Evolutionary conservation across 257 asterid species (phyloP), one percentile per base, ranked within the genome.

Genomic region (Misopates orontium): DNA sequence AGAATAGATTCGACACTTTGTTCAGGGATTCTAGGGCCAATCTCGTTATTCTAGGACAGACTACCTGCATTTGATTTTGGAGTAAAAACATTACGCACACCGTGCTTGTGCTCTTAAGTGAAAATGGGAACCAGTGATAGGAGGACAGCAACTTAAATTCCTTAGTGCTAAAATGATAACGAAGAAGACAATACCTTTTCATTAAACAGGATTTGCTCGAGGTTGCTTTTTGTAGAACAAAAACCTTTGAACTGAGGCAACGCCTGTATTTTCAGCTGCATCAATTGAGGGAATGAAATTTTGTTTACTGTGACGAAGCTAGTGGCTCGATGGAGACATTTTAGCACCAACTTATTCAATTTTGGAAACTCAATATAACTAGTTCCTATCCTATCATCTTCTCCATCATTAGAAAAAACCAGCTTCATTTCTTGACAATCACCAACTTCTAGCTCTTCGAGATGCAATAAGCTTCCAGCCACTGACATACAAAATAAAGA

Each of bases 391-490:
- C 48, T 39, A 16, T 15, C 66, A 51, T 41, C 18, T 11, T 8
- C 64, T 10, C 48, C 25, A 12, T 15, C 66, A 51, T 41, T 19
- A 28, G 62, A 71, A 42, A 77, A 60, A 60, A 77, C 68, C 54
- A 63, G 49, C 51, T 58, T 36, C 75, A 77, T 63, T 41, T 5
- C 17, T 22, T 22, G 15, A 15, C 78, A 77, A 58, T 71, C 42
- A n/a, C n/a, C 58, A 9, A 77, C 56, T 14, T 65, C 69, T 24
- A 77, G 75, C 24, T 72, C 69, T 53, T 73, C 69, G 9, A 77
- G 78, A 5, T 45, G 74, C 22, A 48, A 21, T 21, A 76, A 67
- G 18, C 74, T 64, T 54, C 39, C 15, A 51, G 74, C 76, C 19
- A 62, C 68, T 41, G 77, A 61, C 4, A 13, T 15, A n/a, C 74